A percentile compares a stretch with the other conserved stretches of the same genome.
Conservation (phyloP, 164 flowering plant genomes). For the Taxillus chinensis region DNA sequence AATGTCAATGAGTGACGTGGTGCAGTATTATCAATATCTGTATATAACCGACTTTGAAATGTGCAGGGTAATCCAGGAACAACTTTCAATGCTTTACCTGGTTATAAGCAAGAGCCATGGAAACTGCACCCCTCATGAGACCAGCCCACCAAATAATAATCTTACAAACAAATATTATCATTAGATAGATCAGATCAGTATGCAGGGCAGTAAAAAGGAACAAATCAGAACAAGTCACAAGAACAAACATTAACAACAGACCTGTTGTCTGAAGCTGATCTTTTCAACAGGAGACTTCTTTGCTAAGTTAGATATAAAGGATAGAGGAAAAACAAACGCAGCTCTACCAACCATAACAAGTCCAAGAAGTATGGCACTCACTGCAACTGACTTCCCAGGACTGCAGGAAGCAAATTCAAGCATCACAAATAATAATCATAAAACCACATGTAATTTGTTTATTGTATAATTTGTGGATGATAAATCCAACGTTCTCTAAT, state of each 20-base stretch:
- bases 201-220: too few relatives aligned
- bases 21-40: neutral
- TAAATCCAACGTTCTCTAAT: too few relatives aligned
- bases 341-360: slow-evolving; percentile 46
- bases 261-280: slow-evolving; percentile 39
- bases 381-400: slow-evolving; percentile 42
- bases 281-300: slow-evolving; percentile 30
- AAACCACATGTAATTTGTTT: too few relatives aligned
- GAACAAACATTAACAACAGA: slow-evolving; percentile 1
- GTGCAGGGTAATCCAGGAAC: slow-evolving; percentile 1
- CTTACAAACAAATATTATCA: slow-evolving; percentile 20
- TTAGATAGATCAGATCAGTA: too few relatives aligned
- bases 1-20: neutral
- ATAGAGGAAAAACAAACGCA: slow-evolving; percentile 52
- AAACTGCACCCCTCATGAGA: slow-evolving; percentile 69
- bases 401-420: slow-evolving; percentile 19
- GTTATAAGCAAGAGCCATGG: slow-evolving; percentile 68
- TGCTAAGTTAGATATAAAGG: slow-evolving; percentile 45
- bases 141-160: slow-evolving; percentile 73
- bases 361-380: slow-evolving; percentile 41
- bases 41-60: slow-evolving; percentile 12
- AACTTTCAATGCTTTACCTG: slow-evolving; percentile 23
- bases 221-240: too few relatives aligned
- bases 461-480: too few relatives aligned
- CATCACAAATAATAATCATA: neutral